Evolutionary conservation across 345 rosid species (phyloP), one percentile per base, ranked within the genome.

Genomic region (Abelmoschus esculentus): DNA sequence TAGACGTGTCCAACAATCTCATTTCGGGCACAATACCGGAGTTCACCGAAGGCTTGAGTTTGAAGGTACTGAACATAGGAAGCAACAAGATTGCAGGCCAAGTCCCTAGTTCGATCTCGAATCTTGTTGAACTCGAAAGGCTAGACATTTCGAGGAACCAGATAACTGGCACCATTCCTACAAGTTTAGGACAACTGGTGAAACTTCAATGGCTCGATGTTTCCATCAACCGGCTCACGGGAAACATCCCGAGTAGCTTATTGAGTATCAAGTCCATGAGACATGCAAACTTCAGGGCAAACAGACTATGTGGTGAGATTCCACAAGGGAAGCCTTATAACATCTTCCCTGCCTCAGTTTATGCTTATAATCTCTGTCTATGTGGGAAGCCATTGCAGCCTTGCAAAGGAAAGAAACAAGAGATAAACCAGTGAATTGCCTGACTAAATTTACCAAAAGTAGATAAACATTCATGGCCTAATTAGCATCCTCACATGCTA

Each of bases 371-470:
- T 74, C 83, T 88, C 34, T 93, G 98, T 86, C 78, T 93, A 71
- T 93, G 98, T 59, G 98, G 96, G 72, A 91, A 86, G 67, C 98
- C 98, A 4, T 40, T 93, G 76, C 91, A 90, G 66, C 87, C 92
- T 56, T 91, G 98, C 69, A 82, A 80, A 76, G 80, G 62, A 60
- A 75, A 63, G 78, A 76, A 67, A 60, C 63, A 77, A 69, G 34
- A 58, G 17, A 38, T 34, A 79, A 77, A 86, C 75, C 98, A 89
- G 89, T 82, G 70, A 80, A 72, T 79, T 73, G 92, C 90, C 97
- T 82, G 90, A 86, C 96, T 85, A 79, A 40, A 66, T 61, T 59
- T 9, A 26, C 70, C 67, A 1, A 22, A 42, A 73, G 46, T 60
- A 68, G 10, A 61, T n/a, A 11, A 13, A 61, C 69, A 76, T 70